Evolutionary conservation across 192 early-diverging fungal genomes (phyloP), one percentile per base, ranked within the genome.

Genomic region (Umbelopsis vinacea): DNA sequence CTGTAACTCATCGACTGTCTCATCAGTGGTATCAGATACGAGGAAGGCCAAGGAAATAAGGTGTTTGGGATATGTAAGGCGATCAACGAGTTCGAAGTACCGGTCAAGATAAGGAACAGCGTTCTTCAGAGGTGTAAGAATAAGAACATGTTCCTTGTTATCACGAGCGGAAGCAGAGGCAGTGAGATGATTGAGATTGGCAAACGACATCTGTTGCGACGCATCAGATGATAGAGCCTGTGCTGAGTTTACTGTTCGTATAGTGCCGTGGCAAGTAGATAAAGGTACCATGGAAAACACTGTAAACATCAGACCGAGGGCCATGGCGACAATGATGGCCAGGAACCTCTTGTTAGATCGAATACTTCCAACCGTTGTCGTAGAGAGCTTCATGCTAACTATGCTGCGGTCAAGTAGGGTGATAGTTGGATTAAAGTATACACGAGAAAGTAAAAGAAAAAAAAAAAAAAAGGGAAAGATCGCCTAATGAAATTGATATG

Each of bases 1-100:
- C 11, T 76, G 48, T 8, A 89, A 72, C 67, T 76, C 76, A 17
- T 81, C 55, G 23, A 87, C 74, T 0, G 90, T 92, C 2, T 67
- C 68, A 66, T 90, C 89, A 0, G 77, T 82, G 9, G 82, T 79
- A 60, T 87, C 87, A 0, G 89, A 90, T 7, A 92, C 88, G 10
- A 91, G 82, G 66, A 91, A 89, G 2, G 84, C 90, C 11, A 92
- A 67, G 0, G 90, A 92, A 22, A 89, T 86, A 38, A 85, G 80
- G 48, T 85, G 69, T 33, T 89, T 86, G 0, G 89, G 87, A 46
- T 90, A 92, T 12, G 74, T 75, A 9, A 91, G 66, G 35, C 74
- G 74, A 47, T 83, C 79, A 4, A 92, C 45, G 24, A 84, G 73
- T 11, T 81, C 73, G 83, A 92, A 92, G 74, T 92, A 90, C n/a